A percentile compares a stretch with the other conserved stretches of the same genome.
Conservation (phyloP, 2,329 filamentous ascomycete species). For the Xylariaceae sp. region DNA sequence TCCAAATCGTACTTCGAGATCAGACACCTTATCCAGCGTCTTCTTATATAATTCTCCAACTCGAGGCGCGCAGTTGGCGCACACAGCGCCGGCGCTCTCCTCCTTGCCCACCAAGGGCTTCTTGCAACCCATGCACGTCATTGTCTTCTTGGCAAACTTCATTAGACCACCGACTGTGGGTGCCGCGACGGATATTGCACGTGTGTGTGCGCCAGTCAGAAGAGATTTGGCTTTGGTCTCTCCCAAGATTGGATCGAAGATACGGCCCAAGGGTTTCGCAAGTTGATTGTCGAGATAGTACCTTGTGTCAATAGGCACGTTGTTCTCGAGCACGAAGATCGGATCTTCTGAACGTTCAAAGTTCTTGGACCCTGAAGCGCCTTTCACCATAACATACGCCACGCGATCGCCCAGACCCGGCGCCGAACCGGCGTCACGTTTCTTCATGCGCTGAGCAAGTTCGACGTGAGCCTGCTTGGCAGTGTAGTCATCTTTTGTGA, state of each 20-base stretch:
- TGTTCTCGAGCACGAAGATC: constrained; percentile 95
- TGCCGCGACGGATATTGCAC: constrained; percentile 88
- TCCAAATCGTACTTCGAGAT: constrained; percentile 89
- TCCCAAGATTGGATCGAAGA: constrained; percentile 96
- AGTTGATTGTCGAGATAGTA: constrained; percentile 99
- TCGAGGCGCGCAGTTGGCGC: constrained; percentile 76
- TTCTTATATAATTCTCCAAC: constrained; percentile 93
- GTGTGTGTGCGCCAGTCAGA: constrained; percentile 88
- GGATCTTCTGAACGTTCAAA: constrained; percentile 97
- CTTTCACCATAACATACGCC: constrained; percentile 96
- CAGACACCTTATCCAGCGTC: constrained; percentile 80
- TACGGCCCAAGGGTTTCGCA: constrained; percentile 86
- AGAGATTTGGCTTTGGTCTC: constrained; percentile 86
- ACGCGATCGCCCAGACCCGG: constrained; percentile 92
- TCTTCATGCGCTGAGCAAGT: constrained; percentile 92
- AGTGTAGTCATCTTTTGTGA: constrained; percentile 85
- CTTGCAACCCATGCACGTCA: constrained; percentile 99
- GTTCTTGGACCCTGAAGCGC: constrained; percentile 82
- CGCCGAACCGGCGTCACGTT: constrained; percentile 91
- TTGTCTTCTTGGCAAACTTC: constrained; percentile 97
- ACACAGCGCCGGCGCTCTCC: constrained; percentile 82
- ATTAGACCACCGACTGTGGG: constrained; percentile 90
- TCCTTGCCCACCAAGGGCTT: constrained; percentile 80
- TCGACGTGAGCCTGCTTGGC: constrained; percentile 95
- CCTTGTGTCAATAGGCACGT: constrained; percentile 94